phyloP scores from a whole-genome alignment of 352 stramenopile genomes.

The Aphanomyces invadans region DNA sequence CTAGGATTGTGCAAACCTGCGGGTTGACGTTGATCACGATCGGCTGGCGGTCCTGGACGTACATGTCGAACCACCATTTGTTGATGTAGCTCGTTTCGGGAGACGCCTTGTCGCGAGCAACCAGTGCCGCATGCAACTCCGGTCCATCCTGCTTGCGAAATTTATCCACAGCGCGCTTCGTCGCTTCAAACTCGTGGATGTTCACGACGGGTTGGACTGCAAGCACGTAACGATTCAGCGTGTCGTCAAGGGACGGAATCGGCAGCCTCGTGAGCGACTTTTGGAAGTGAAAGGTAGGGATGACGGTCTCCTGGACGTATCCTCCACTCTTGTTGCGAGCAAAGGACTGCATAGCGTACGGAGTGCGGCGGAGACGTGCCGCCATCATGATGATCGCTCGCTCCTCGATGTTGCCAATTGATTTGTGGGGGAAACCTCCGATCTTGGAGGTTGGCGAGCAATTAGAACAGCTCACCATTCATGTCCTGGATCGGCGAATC shows the following conservation, averaged over 20 bases:
- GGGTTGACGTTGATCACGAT: conserved; percentile 89
- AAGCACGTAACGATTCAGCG: conserved; percentile 63
- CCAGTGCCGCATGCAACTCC: conserved; percentile 62
- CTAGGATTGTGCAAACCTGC: conserved; percentile 31
- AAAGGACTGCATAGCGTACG: background rate
- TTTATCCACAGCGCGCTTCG: conserved; percentile 41
- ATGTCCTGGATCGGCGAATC: too few species aligned
- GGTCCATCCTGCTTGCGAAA: conserved; percentile 54
- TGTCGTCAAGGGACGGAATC: conserved; percentile 84
- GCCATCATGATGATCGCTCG: too few species aligned
- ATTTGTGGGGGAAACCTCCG: background rate
- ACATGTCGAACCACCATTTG: conserved; percentile 91
- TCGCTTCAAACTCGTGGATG: conserved; percentile 44
- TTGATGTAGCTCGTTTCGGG: conserved; percentile 89
- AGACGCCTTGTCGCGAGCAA: conserved; percentile 69
- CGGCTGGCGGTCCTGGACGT: conserved; percentile 77
- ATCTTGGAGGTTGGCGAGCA: too few species aligned
- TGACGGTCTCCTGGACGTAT: conserved; percentile 82
- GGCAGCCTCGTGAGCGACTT: conserved; percentile 74
- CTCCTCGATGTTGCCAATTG: background rate
- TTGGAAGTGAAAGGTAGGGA: conserved; percentile 85
- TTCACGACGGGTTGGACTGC: conserved; percentile 68
- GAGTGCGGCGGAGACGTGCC: background rate
- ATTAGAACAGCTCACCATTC: too few species aligned
- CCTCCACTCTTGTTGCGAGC: conserved; percentile 19